Conservation (phyloP, 768 basidiomycete species). For the Boletus subparvulus region DNA sequence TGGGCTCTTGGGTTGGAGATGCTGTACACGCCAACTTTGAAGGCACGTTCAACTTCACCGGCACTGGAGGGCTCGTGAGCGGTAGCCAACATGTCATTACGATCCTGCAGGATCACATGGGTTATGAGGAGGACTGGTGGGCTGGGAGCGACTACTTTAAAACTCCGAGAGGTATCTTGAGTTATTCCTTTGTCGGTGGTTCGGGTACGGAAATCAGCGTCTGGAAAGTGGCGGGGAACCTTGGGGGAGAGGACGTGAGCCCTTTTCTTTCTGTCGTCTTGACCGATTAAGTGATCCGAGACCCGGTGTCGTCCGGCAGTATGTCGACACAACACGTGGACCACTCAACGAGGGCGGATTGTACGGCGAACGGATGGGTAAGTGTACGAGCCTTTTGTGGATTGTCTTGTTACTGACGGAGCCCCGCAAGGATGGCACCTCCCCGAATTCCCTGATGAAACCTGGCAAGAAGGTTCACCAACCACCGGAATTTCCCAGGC, state of each 20-base stretch:
- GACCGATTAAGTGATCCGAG: background rate
- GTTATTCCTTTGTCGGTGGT: slow-evolving; percentile 46
- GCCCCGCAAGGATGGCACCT: slow-evolving; percentile 47
- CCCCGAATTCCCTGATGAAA: slow-evolving; percentile 51
- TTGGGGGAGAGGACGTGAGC: slow-evolving; percentile 47
- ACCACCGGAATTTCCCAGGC: slow-evolving; percentile 41
- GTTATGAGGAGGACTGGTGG: slow-evolving; percentile 45
- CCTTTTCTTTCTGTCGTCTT: background rate
- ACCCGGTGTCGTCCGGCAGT: slow-evolving; percentile 27
- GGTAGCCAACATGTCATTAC: slow-evolving; percentile 45
- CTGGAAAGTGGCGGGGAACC: slow-evolving; percentile 54
- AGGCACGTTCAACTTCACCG: slow-evolving; percentile 15
- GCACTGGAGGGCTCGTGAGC: background rate
- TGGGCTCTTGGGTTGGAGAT: slow-evolving; percentile 41
- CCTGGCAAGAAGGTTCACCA: slow-evolving; percentile 45
- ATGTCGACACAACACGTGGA: slow-evolving; percentile 49
- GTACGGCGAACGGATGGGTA: slow-evolving; percentile 51
- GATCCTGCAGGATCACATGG: slow-evolving; percentile 56
- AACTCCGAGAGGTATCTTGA: slow-evolving; percentile 46
- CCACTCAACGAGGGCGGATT: slow-evolving; percentile 62
- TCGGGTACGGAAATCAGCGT: slow-evolving; percentile 34
- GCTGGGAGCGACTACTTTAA: slow-evolving; percentile 48
- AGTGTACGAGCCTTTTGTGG: background rate
- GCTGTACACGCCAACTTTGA: slow-evolving; percentile 12
- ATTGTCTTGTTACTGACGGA: slow-evolving; percentile 2